Base-by-base conservation (phyloP, 441 rosid species). In the Adansonia grandidieri region DNA sequence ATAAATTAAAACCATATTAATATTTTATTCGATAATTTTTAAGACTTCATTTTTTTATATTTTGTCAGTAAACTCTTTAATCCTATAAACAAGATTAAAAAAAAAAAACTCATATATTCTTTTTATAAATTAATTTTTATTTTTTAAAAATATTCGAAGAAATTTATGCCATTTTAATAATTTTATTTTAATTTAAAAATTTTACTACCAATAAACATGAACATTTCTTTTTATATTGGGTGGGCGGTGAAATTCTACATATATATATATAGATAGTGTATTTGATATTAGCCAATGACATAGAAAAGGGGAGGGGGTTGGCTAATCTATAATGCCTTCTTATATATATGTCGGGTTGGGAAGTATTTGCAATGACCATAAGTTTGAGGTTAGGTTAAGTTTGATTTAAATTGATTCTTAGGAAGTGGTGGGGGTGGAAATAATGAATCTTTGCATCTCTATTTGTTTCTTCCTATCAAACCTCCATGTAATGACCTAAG, bases 401-500 rank as follows among this genome's bases (percentile, higher is more conserved):
- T 79, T 22, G 60, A 80, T 70, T 79, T 44, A 45, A 66, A 44
- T 42, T 66, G 71, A 66, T 66, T 66, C 71, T 44, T 66, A 9
- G 53, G 28, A 17, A 66, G 51, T 44, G 28, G 71, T 42, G 68
- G 53, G 3, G 53, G 53, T 28, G 45, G 44, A 62, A 40, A 40
- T 40, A 66, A 66, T 66, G 53, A 66, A 61, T 42, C 40, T 44
- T 56, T 63, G 42, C 45, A 15, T 63, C 68, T 32, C 67, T 63
- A 14, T 63, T 32, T 22, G 65, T 60, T 60, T 60, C 40, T 60
- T 60, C 64, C 20, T 6, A 14, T 63, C 45, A 63, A 63, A 63
- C 53, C 71, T 66, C 51, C 24, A 17, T 44, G 51, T 66, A 42
- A 66, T 66, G 51, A 44, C 17, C 8, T 48, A 48, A 72, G 11